Evolutionary conservation across 495 filamentous ascomycete species (phyloP).

Genomic region (Filosporella fistucella): DNA sequence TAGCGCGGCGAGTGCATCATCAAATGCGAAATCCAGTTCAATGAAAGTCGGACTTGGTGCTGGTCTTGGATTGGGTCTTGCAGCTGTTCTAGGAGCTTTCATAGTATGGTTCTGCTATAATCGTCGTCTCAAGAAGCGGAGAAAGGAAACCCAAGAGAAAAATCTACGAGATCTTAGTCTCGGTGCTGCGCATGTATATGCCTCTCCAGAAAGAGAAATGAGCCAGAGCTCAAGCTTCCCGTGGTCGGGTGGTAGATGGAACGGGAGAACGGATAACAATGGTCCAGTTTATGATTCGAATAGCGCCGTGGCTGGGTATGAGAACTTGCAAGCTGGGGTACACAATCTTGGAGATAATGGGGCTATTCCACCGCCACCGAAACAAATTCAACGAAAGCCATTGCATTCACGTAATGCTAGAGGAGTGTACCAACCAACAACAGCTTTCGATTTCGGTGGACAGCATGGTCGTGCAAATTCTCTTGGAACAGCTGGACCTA

Average conservation of each 20-base stretch:
- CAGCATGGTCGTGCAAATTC: constrained; percentile 17
- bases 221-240: constrained; percentile 9
- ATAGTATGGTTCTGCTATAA: constrained; percentile 55
- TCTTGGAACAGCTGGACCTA: constrained; percentile 30
- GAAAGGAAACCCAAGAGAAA: constrained; percentile 19
- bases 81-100: constrained; percentile 44
- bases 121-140: constrained; percentile 38
- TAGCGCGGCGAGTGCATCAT: neutral
- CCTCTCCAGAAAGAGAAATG: constrained; percentile 4
- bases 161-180: constrained; percentile 11
- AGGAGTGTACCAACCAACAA: constrained; percentile 35
- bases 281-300: constrained; percentile 5
- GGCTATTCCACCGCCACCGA: constrained; percentile 4
- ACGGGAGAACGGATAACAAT: neutral
- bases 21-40: constrained; percentile 4
- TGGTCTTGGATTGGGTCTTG: constrained; percentile 67
- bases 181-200: constrained; percentile 7
- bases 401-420: constrained; percentile 29
- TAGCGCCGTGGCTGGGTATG: constrained; percentile 14
- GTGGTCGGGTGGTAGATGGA: constrained; percentile 16
- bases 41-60: constrained; percentile 62
- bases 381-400: constrained; percentile 32
- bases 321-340: constrained; percentile 12
- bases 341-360: constrained; percentile 12
- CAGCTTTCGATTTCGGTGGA: constrained; percentile 17